phyloP scores from a whole-genome alignment of 768 basidiomycete species.

The Daedalea quercina region DNA sequence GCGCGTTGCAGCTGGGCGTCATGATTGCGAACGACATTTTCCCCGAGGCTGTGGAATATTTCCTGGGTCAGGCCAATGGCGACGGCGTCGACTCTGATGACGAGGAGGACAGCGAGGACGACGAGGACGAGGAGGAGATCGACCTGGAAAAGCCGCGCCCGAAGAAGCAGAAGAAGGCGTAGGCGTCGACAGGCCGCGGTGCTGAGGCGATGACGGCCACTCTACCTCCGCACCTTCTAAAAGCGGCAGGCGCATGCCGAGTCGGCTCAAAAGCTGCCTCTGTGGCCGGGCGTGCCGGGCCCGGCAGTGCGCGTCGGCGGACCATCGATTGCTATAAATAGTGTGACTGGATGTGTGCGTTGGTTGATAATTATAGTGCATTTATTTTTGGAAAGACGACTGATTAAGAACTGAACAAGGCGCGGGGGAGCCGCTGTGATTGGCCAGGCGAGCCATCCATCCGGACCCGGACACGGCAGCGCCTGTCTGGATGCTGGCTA shows the following conservation, averaged over 20 bases:
- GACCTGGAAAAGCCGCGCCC: conserved; percentile 78
- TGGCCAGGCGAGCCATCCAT: background rate
- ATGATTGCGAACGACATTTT: conserved; percentile 73
- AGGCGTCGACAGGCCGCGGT: conserved; percentile 12
- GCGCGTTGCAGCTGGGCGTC: conserved; percentile 53
- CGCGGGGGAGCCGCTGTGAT: background rate
- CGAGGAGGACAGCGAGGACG: conserved; percentile 59
- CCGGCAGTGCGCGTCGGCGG: background rate
- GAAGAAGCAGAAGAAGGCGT: conserved; percentile 64
- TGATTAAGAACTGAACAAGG: too few relatives aligned
- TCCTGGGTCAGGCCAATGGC: conserved; percentile 58
- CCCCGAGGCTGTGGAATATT: conserved; percentile 76
- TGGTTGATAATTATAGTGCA: background rate
- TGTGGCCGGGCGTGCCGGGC: background rate
- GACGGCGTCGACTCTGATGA: conserved; percentile 62
- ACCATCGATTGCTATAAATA: conserved; percentile 13
- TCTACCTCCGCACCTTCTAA: background rate
- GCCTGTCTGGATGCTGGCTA: too few relatives aligned
- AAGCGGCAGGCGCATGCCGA: background rate
- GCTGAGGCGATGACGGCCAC: background rate
- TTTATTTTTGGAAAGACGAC: background rate
- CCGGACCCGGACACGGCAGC: too few relatives aligned
- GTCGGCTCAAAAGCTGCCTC: background rate
- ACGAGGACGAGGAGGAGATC: conserved; percentile 80
- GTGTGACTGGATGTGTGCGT: background rate